Evolutionary conservation across 2,329 filamentous ascomycete genomes (phyloP).

Genomic region (Pseudocercospora fuligena): DNA sequence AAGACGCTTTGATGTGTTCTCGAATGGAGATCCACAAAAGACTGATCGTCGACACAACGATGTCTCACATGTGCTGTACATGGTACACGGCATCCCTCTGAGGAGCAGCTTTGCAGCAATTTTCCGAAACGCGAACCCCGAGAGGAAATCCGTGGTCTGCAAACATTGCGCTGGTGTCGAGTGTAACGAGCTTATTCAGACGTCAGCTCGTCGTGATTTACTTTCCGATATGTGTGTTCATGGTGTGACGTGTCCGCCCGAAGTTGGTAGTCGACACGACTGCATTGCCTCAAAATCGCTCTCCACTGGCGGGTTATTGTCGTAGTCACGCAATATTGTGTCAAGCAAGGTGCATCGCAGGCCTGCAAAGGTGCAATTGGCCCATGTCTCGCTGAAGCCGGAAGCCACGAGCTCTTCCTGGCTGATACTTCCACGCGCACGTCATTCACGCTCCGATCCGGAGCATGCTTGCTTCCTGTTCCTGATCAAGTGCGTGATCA

Average conservation of each 20-base stretch:
- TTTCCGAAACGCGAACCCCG: background rate
- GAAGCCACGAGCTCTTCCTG: background rate
- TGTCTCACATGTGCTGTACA: too few species aligned
- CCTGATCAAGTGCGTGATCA: conserved; percentile 3
- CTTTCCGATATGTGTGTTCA: too few species aligned
- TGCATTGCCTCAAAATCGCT: too few species aligned
- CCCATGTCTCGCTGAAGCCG: background rate
- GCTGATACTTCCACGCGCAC: background rate
- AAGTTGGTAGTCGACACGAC: too few species aligned
- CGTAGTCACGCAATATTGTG: too few species aligned
- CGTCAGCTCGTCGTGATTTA: background rate
- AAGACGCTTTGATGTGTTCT: background rate
- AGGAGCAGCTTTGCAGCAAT: background rate
- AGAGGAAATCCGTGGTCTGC: background rate
- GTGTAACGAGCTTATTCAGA: background rate
- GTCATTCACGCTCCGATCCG: background rate
- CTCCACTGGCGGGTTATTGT: too few species aligned
- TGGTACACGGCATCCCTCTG: background rate
- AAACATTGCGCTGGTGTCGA: background rate
- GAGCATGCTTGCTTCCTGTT: background rate
- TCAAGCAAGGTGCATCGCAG: too few species aligned
- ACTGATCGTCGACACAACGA: background rate
- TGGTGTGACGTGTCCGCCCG: too few species aligned
- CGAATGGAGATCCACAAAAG: conserved; percentile 2
- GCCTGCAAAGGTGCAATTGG: background rate